phyloP scores from a whole-genome alignment of 331 rosid species.

The Dryas integrifolia region DNA sequence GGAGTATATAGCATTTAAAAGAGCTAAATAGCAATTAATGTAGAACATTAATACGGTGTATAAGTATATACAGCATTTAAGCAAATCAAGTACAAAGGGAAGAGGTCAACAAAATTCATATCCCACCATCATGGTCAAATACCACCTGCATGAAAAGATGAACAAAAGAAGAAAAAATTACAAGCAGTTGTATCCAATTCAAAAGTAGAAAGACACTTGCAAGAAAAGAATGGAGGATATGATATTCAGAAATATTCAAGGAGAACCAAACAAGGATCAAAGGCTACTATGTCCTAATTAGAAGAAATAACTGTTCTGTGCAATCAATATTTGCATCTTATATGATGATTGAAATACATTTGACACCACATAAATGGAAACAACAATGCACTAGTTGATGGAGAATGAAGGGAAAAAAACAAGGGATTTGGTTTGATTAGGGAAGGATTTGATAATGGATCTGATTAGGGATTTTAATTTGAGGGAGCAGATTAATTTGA shows the following conservation, averaged over 20 bases:
- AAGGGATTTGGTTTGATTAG: not conserved
- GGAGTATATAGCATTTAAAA: too few species aligned
- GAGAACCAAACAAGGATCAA: not conserved
- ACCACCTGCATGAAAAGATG: constrained; percentile 70
- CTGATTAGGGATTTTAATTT: not conserved
- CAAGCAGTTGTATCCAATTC: constrained; percentile 14
- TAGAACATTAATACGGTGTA: too few species aligned
- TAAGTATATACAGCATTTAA: not conserved
- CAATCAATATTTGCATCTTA: not conserved
- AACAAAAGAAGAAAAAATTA: constrained; percentile 25
- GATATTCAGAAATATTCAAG: not conserved
- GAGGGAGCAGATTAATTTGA: too few species aligned
- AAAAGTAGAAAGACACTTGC: not conserved
- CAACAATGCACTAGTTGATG: not conserved
- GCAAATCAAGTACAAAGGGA: constrained; percentile 16
- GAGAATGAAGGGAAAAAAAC: not conserved
- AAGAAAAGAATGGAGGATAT: not conserved
- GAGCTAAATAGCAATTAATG: too few species aligned
- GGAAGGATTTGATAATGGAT: too few species aligned
- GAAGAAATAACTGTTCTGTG: not conserved
- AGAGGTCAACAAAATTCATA: constrained; percentile 17
- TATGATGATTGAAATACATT: not conserved
- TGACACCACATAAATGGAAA: not conserved
- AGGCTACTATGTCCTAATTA: not conserved
- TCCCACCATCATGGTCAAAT: constrained; percentile 98